phyloP scores from a whole-genome alignment of 495 filamentous ascomycete genomes.

The Podospora comata region DNA sequence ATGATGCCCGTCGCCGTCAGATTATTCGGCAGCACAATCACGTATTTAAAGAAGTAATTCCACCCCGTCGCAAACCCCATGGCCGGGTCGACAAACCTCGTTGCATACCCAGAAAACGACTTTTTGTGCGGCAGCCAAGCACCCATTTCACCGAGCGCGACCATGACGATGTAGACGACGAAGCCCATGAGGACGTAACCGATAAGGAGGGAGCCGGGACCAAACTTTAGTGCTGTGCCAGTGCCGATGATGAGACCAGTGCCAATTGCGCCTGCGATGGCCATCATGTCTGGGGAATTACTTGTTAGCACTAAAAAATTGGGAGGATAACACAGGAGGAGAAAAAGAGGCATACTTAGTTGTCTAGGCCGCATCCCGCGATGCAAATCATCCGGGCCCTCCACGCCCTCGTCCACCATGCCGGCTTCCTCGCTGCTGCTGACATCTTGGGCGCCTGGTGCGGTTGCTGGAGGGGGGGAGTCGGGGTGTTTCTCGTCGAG shows the following conservation, averaged over 20 bases:
- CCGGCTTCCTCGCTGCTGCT: constrained; percentile 22
- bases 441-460: constrained; percentile 10
- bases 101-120: constrained; percentile 62
- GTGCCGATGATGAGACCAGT: constrained; percentile 45
- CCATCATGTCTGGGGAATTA: constrained; percentile 54
- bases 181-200: constrained; percentile 54
- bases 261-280: constrained; percentile 80
- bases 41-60: constrained; percentile 58
- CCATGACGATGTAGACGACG: constrained; percentile 48
- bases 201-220: constrained; percentile 67
- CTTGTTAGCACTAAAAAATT: not conserved
- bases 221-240: constrained; percentile 27
- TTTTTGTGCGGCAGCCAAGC: constrained; percentile 64
- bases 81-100: constrained; percentile 73
- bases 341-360: constrained; percentile 26
- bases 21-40: constrained; percentile 75
- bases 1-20: constrained; percentile 70
- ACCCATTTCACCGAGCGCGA: constrained; percentile 57
- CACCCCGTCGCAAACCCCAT: constrained; percentile 54
- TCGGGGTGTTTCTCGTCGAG: constrained; percentile 27
- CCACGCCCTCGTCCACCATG: constrained; percentile 21
- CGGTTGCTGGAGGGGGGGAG: constrained; percentile 12
- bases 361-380: constrained; percentile 39
- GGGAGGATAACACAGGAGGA: not conserved
- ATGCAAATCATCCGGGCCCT: constrained; percentile 33